Conservation (phyloP, 2,329 filamentous ascomycete species). For the Monosporascus sp. region DNA sequence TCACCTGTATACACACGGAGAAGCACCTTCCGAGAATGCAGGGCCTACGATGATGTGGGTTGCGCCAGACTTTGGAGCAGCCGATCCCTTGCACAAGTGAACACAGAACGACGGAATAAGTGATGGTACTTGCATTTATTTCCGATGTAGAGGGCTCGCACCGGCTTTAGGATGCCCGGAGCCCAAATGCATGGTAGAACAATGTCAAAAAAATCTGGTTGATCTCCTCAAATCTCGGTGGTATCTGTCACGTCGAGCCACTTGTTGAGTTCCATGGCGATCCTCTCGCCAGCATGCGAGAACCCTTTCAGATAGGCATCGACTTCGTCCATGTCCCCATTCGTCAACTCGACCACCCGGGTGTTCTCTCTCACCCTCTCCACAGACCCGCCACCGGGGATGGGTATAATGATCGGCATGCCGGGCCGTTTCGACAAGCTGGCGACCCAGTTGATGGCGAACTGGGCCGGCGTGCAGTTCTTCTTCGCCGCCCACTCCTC, state of each 20-base stretch:
- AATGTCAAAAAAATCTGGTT: too few species aligned
- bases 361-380: constrained; percentile 42
- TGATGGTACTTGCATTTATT: too few species aligned
- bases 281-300: constrained; percentile 21
- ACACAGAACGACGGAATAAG: too few species aligned
- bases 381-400: constrained; percentile 42
- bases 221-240: background rate
- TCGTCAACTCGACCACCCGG: constrained; percentile 28
- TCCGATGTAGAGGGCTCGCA: too few species aligned
- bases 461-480: constrained; percentile 14
- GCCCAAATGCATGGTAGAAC: too few species aligned
- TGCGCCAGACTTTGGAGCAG: too few species aligned
- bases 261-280: background rate
- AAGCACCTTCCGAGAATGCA: too few species aligned
- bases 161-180: too few species aligned
- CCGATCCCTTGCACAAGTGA: too few species aligned
- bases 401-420: constrained; percentile 41
- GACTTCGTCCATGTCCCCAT: constrained; percentile 31
- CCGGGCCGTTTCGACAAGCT: constrained; percentile 26
- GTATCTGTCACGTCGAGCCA: constrained; percentile 1
- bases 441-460: constrained; percentile 17
- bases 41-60: too few species aligned
- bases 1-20: too few species aligned
- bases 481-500: constrained; percentile 13
- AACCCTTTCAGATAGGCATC: constrained; percentile 29